Base-by-base conservation (phyloP, 192 early-diverging fungal species). In the Glomus cerebriforme region DNA sequence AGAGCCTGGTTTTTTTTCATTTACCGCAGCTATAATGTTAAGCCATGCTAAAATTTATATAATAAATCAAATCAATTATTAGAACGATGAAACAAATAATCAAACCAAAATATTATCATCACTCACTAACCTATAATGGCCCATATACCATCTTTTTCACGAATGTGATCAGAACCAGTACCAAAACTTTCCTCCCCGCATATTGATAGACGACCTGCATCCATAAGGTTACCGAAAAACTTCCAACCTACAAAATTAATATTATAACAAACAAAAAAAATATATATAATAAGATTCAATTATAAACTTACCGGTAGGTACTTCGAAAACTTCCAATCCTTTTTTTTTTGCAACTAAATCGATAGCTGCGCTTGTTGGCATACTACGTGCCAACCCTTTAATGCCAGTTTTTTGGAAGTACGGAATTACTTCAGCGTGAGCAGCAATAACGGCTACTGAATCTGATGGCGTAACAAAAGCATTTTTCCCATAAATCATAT, bases 151-250 rank as follows among this genome's bases (percentile, higher is more conserved):
- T 99, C 98, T 88, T 99, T 99, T 82, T 99, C 98, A 70, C 98
- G 95, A 71, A 99, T 97, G 75, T 98, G 97, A 85, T 98, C 97
- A 0, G 96, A 97, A 70, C 98, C 98, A 17, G 98, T 99, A 69
- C 98, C 98, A 84, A 99, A 99, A 7, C 92, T 94, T 85, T 99
- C 98, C 81, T 99, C 98, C 70, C 98, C 98, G 81, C 98, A 99
- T 77, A 99, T 95, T 1, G 95, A 96, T 76, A 95, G 87, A 60
- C 93, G 87, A 22, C 93, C 93, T 37, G 96, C 97, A 82, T 99
- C 98, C 97, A 99, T 97, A 59, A 99, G 84, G 87, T 98, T 98
- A 59, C 98, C 96, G 91, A 99, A 99, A 89, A 99, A 99, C 87
- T 97, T 94, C 93, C 93, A 93, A 49, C 91, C 82, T 77, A 47